Conservation (phyloP, 495 filamentous ascomycete species). For the Trichoderma gamsii region DNA sequence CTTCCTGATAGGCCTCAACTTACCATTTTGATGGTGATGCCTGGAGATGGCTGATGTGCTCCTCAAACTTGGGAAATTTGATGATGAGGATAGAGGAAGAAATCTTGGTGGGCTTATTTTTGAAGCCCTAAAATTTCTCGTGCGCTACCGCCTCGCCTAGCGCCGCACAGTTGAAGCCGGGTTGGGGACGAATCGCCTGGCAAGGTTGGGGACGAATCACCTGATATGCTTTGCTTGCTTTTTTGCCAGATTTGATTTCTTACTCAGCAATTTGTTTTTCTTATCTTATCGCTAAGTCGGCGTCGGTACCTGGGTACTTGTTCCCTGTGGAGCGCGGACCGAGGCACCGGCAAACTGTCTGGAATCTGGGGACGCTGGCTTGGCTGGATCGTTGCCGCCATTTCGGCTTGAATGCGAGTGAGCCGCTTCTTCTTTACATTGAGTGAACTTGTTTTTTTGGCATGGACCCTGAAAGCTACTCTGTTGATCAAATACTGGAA, state of each 20-base stretch:
- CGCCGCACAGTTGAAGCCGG: constrained; percentile 6
- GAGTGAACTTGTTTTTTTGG: neutral
- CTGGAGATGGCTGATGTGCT: constrained; percentile 27
- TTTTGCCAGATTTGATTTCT: neutral
- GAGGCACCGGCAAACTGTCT: neutral
- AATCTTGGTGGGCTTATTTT: constrained; percentile 25
- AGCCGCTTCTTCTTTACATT: neutral
- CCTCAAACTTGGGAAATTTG: constrained; percentile 29
- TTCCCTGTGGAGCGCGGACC: neutral
- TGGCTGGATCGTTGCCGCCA: neutral
- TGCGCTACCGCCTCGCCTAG: constrained; percentile 21
- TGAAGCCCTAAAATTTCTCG: constrained; percentile 25
- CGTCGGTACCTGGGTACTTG: neutral
- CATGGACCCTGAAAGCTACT: neutral
- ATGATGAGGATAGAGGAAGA: constrained; percentile 19
- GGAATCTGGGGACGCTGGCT: neutral
- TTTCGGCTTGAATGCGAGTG: neutral
- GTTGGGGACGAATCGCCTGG: constrained; percentile 18
- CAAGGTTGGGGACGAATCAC: neutral
- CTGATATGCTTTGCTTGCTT: neutral
- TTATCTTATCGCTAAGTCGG: neutral
- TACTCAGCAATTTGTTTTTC: neutral
- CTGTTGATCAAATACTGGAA: constrained; percentile 20
- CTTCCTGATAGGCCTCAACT: constrained; percentile 34
- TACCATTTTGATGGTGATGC: constrained; percentile 55